Evolutionary conservation across 2,329 filamentous ascomycete species (phyloP), one percentile per base, ranked within the genome.

Genomic region (Beauveria medogensis): DNA sequence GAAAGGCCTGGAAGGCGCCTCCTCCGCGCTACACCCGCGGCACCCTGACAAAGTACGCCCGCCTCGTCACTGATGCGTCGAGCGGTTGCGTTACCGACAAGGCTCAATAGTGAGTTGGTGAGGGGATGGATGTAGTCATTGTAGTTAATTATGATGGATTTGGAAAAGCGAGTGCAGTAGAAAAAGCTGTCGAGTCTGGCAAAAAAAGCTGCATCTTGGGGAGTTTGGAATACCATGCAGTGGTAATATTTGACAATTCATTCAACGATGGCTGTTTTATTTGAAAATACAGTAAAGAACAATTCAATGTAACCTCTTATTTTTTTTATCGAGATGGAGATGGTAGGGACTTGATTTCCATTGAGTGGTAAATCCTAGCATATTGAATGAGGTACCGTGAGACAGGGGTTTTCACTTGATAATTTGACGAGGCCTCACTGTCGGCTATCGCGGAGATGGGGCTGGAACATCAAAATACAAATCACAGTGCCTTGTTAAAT

Each of bases 21-120:
- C 72, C 80, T 63, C 75, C 81, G 61, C 81, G 79, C 64, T 84
- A 82, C 61, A 77, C 77, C 67, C 81, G 83, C 67, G 88, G 88
- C 54, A 90, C 87, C 6, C 74, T 91, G 66, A 84, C 81, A 65
- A 91, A 91, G 75, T 91, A 91, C 68, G 86, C 87, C 5, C 64
- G 71, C 41, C 72, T 85, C 57, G 83, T 86, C 53, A 84, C 77
- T 67, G 75, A 85, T 64, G 83, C 83, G 8, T 84, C 82, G 70
- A 73, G 76, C n/a, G 83, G 83, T 14, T 85, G 83, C 66, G 78
- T 85, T 40, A 85, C 83, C 22, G 81, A 83, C 28, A 60, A 57
- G 55, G 30, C 55, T 6, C 55, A 48, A 47, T 57, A 43, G 22
- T 7, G 28, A 24, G 40, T 24, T 30, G 9, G 3, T 8, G n/a